These are phyloP conservation scores for Neofusicoccum ribis DNA, from an alignment of 2,329 filamentous ascomycete genomes.

Conservation along the genomic window DNA sequence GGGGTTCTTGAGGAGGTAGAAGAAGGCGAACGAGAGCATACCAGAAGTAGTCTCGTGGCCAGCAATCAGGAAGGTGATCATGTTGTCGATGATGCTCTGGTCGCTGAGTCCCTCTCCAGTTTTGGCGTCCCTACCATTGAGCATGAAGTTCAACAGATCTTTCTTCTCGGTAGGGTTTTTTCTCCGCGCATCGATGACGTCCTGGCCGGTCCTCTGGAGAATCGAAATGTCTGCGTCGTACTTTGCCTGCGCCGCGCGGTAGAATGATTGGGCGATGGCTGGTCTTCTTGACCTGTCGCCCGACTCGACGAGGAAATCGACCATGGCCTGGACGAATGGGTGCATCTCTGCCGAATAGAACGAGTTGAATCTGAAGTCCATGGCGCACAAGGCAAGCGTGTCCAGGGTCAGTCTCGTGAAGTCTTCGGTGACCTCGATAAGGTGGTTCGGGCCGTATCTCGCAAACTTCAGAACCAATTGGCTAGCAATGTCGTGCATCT, in stretches of 20 bases:
- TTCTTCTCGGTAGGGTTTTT: slow-evolving; percentile 56
- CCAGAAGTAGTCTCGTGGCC: slow-evolving; percentile 44
- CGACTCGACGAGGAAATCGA: slow-evolving; percentile 38
- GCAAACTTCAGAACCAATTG: slow-evolving; percentile 70
- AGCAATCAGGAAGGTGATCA: slow-evolving; percentile 66
- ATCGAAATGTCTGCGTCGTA: slow-evolving; percentile 55
- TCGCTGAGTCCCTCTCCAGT: slow-evolving; percentile 61
- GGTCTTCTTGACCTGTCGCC: slow-evolving; percentile 35
- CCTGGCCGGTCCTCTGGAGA: slow-evolving; percentile 57
- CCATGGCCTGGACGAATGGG: slow-evolving; percentile 41
- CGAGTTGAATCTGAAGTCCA: slow-evolving; percentile 45
- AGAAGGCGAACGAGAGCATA: slow-evolving; percentile 46
- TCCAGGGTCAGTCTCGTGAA: slow-evolving; percentile 41
- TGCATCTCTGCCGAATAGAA: slow-evolving; percentile 40
- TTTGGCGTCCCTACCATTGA: slow-evolving; percentile 61
- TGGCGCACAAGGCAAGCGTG: slow-evolving; percentile 41
- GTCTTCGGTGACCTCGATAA: slow-evolving; percentile 39
- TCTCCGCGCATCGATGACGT: slow-evolving; percentile 59
- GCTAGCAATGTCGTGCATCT: slow-evolving; percentile 59
- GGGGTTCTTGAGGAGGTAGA: slow-evolving; percentile 55
- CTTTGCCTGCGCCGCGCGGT: slow-evolving; percentile 42
- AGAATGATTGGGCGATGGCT: slow-evolving; percentile 36
- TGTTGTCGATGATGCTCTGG: slow-evolving; percentile 65
- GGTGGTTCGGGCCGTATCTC: slow-evolving; percentile 46
- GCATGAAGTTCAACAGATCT: slow-evolving; percentile 62